A percentile compares a stretch with the other conserved stretches of the same genome.
These are phyloP conservation scores for Prunus dulcis DNA, from an alignment of 306 rosid species.

Conservation along the genomic window DNA sequence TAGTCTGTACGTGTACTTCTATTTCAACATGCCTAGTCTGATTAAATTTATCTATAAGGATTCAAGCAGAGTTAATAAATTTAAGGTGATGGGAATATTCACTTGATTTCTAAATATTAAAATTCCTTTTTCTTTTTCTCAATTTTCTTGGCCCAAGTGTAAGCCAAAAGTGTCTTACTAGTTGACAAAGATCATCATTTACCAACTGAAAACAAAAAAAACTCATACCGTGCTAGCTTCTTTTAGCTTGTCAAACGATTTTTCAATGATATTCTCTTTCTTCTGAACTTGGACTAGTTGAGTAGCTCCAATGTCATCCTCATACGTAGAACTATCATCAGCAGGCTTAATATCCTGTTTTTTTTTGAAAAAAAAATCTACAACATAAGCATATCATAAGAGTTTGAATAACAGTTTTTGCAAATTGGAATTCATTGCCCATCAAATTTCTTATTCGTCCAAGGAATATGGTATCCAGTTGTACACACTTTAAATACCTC, in stretches of 20 bases:
- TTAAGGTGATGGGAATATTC: background rate
- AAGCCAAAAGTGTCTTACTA: background rate
- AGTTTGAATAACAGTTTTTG: conserved; percentile 2
- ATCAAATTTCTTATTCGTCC: background rate
- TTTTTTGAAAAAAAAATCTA: conserved; percentile 2
- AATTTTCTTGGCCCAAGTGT: background rate
- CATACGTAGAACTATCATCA: conserved; percentile 41
- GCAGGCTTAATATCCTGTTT: conserved; percentile 48
- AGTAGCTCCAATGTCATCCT: conserved; percentile 34
- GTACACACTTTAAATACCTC: conserved; percentile 45
- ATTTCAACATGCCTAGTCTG: background rate
- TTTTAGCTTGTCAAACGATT: conserved; percentile 70
- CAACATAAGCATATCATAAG: conserved; percentile 4
- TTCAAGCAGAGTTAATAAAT: background rate
- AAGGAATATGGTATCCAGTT: background rate
- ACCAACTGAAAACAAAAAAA: conserved; percentile 14
- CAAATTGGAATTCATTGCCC: background rate
- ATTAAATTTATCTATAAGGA: background rate
- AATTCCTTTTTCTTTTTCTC: background rate
- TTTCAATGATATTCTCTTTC: conserved; percentile 64
- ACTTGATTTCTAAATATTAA: background rate
- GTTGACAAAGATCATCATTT: conserved; percentile 13
- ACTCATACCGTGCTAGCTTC: conserved; percentile 76
- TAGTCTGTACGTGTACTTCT: background rate
- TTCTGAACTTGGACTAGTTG: conserved; percentile 55